Conservation (phyloP, 2,329 filamentous ascomycete genomes). For the Penicillium sp. region DNA sequence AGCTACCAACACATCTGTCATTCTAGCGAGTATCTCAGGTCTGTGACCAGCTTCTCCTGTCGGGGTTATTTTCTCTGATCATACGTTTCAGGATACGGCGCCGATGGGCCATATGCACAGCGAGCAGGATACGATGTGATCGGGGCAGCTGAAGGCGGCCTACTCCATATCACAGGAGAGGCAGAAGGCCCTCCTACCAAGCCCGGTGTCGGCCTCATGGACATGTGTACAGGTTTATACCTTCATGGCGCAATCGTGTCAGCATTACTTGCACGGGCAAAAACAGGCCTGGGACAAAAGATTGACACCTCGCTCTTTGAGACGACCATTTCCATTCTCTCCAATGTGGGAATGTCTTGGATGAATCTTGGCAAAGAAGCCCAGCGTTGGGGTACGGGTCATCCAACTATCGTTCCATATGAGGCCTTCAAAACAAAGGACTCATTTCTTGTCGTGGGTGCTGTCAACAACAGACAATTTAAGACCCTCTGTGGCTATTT, state of each 20-base stretch:
- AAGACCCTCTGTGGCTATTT: conserved; percentile 62
- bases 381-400: conserved; percentile 46
- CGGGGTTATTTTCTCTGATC: background rate
- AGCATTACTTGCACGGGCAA: conserved; percentile 39
- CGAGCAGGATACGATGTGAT: conserved; percentile 49
- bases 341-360: conserved; percentile 44
- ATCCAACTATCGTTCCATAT: conserved; percentile 50
- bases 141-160: conserved; percentile 43
- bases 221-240: conserved; percentile 48
- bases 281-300: conserved; percentile 42
- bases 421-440: conserved; percentile 64
- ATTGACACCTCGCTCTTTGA: conserved; percentile 49
- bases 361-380: conserved; percentile 43
- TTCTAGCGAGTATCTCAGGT: conserved; percentile 46
- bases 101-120: conserved; percentile 41
- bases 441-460: conserved; percentile 67
- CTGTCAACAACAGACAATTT: conserved; percentile 70
- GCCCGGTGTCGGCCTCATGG: conserved; percentile 45
- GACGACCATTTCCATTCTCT: conserved; percentile 40
- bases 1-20: conserved; percentile 39
- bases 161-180: conserved; percentile 47
- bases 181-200: conserved; percentile 40
- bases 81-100: conserved; percentile 35
- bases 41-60: background rate
- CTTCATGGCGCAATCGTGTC: conserved; percentile 47